phyloP scores from a whole-genome alignment of 306 rosid species.

The Quercus alba region DNA sequence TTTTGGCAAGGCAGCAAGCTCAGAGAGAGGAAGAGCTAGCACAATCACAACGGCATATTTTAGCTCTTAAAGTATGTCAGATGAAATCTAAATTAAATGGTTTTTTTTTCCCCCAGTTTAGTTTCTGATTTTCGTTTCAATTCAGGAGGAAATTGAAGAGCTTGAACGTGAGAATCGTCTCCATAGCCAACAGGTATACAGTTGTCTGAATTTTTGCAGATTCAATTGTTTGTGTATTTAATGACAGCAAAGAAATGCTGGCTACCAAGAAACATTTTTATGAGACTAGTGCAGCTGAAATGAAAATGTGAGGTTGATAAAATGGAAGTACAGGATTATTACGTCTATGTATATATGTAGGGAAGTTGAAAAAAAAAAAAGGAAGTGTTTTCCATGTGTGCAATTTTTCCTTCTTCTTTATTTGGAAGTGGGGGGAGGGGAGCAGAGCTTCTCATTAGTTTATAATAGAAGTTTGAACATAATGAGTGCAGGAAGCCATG shows the following conservation, averaged over 20 bases:
- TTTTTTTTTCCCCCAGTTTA: background rate
- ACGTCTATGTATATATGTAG: slow-evolving; percentile 2
- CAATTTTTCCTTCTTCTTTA: background rate
- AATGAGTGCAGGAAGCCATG: too few relatives aligned
- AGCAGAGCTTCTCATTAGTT: too few relatives aligned
- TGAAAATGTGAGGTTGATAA: background rate
- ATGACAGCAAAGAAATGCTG: background rate
- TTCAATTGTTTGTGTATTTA: slow-evolving; percentile 6
- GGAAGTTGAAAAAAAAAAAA: background rate
- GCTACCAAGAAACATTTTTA: background rate
- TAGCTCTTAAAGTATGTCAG: slow-evolving; percentile 90
- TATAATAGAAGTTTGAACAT: too few relatives aligned
- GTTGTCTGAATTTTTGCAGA: slow-evolving; percentile 11
- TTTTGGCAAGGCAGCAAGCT: slow-evolving; percentile 98
- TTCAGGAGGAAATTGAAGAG: slow-evolving; percentile 96
- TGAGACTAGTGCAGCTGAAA: background rate
- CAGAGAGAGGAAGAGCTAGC: slow-evolving; percentile 96
- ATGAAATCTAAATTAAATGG: slow-evolving; percentile 8
- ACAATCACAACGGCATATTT: slow-evolving; percentile 92
- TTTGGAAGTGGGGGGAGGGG: background rate
- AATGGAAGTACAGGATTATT: background rate
- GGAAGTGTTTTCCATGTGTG: background rate
- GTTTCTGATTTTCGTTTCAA: slow-evolving; percentile 24
- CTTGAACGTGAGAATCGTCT: slow-evolving; percentile 96
- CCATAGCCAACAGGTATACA: slow-evolving; percentile 87